Evolutionary conservation across 2,329 filamentous ascomycete genomes (phyloP).

Genomic region (Davidsoniella neocaledoniae): DNA sequence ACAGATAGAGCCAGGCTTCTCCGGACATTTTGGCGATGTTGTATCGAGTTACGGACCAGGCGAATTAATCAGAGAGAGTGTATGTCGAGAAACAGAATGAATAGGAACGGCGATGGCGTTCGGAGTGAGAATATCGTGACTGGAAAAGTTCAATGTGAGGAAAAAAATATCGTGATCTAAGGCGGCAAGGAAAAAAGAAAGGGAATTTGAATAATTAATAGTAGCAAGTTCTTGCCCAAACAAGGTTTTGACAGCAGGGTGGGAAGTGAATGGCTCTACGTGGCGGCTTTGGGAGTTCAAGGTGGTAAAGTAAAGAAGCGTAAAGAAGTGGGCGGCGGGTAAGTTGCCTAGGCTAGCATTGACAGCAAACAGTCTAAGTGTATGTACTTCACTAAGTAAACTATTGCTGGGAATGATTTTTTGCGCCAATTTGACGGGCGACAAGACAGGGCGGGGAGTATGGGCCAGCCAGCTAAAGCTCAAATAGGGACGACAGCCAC

Average conservation of each 20-base stretch:
- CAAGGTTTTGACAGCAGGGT: slow-evolving; percentile 3
- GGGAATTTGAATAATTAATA: neutral
- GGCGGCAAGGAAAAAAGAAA: neutral
- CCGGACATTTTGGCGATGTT: slow-evolving; percentile 53
- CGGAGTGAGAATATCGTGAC: neutral
- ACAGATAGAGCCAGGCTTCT: slow-evolving; percentile 94
- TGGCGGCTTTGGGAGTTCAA: slow-evolving; percentile 4
- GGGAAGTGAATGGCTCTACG: slow-evolving; percentile 5
- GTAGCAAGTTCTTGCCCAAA: neutral
- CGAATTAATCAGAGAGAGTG: too few relatives aligned
- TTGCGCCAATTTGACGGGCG: neutral
- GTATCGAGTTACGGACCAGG: too few relatives aligned
- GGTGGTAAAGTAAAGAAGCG: neutral
- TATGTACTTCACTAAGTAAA: too few relatives aligned
- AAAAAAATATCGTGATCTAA: slow-evolving; percentile 1
- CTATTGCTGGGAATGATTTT: too few relatives aligned
- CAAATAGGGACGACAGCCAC: too few relatives aligned
- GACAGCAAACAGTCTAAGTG: too few relatives aligned
- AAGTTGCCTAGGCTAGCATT: too few relatives aligned
- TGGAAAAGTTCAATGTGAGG: neutral
- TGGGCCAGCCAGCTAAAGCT: too few relatives aligned
- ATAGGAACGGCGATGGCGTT: neutral
- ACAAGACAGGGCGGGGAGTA: neutral
- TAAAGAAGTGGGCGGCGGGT: neutral
- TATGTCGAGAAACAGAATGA: neutral